Conservation (phyloP, 2,329 filamentous ascomycete genomes). For the Amphichorda felina region DNA sequence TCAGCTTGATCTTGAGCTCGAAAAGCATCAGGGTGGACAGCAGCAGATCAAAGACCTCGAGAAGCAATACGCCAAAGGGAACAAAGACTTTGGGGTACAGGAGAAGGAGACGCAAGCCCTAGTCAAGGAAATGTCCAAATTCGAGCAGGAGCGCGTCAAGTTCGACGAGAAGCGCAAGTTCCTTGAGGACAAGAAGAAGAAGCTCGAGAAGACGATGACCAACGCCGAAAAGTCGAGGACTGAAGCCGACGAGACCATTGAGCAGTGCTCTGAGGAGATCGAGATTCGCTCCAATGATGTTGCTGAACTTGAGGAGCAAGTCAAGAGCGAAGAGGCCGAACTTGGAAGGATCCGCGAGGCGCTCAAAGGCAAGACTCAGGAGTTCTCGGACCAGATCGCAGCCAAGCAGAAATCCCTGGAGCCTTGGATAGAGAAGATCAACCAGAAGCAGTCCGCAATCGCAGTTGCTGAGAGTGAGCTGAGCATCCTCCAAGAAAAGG, state of each 20-base stretch:
- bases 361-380: conserved; percentile 91
- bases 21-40: conserved; percentile 84
- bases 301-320: conserved; percentile 59
- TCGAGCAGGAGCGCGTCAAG: conserved; percentile 94
- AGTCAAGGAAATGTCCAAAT: conserved; percentile 78
- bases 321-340: conserved; percentile 71
- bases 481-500: conserved; percentile 80
- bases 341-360: conserved; percentile 73
- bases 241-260: conserved; percentile 67
- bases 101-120: conserved; percentile 73
- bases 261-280: conserved; percentile 69
- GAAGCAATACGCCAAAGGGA: conserved; percentile 70
- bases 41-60: conserved; percentile 83
- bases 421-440: conserved; percentile 95
- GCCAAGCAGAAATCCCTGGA: conserved; percentile 88
- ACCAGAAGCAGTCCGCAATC: conserved; percentile 86
- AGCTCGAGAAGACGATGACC: conserved; percentile 78
- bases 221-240: conserved; percentile 62
- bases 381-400: conserved; percentile 84
- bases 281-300: conserved; percentile 67
- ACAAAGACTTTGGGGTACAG: conserved; percentile 70
- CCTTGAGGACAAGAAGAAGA: conserved; percentile 79
- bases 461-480: conserved; percentile 92
- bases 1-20: conserved; percentile 74
- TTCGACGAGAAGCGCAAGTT: conserved; percentile 98